Base-by-base conservation (phyloP, 306 rosid genomes). In the Trichosanthes truncata region DNA sequence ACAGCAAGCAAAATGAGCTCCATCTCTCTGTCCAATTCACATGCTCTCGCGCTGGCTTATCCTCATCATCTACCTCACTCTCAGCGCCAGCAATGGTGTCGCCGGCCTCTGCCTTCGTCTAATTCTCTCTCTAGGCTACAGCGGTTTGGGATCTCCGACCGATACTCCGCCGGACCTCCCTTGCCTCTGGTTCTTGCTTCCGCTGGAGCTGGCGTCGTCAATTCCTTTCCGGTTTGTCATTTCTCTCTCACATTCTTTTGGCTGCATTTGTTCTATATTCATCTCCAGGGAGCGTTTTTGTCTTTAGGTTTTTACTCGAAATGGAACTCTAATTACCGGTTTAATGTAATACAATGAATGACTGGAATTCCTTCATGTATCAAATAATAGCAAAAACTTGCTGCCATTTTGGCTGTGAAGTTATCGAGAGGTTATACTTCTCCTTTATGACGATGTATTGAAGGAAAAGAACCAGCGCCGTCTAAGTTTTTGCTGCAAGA, bases 211-310 rank as follows among this genome's bases (percentile, higher is more conserved):
- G 78, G 84, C 81, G 40, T 84, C 55, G 46, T 74, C 41, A 82
- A 88, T 69, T 88, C 90, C 51, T 80, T 82, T 4, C 90, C 93
- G 9, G 97, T 92, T 25, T 18, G 80, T 63, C 17, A 40, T 61
- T 53, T 57, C 79, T 17, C 51, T 66, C 67, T 46, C 12, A n/a
- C 45, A 0, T 25, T 26, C 9, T 13, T 40, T 14, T 45, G 20
- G 4, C 25, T 20, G 8, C 18, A 7, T 18, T 49, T 49, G 13
- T 75, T 75, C 26, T 69, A 17, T 59, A 25, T 15, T 43, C 21
- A 31, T 40, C 4, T 9, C 11, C 43, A 11, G 14, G 17, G 46
- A 38, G 9, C n/a, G 72, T 57, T 11, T 5, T n/a, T 57, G 53
- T 14, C 21, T 20, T 21, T 40, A 55, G 79, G 9, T 45, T 68